Conservation (phyloP, 2,329 filamentous ascomycete species). For the Fusarium sp. region DNA sequence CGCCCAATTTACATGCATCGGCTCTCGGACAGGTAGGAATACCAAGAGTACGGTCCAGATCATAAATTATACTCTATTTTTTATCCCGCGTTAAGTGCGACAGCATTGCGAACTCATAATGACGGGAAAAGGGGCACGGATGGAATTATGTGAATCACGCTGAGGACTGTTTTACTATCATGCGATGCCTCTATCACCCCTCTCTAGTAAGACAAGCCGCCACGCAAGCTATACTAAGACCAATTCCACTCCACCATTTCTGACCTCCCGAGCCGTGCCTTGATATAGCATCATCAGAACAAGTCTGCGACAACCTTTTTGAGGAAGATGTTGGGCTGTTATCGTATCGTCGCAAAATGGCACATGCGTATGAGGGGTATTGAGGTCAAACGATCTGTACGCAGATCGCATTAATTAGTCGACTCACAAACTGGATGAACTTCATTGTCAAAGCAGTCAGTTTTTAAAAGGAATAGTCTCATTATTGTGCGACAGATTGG, state of each 20-base stretch:
- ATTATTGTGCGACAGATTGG: constrained; percentile 18
- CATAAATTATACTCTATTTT: too few species aligned
- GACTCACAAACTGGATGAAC: background rate
- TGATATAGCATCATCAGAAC: constrained; percentile 31
- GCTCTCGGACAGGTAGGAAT: background rate
- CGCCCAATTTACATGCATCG: constrained; percentile 19
- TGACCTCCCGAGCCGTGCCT: constrained; percentile 20
- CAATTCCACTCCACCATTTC: constrained; percentile 47
- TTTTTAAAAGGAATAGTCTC: constrained; percentile 9
- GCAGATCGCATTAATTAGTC: background rate
- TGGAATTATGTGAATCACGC: constrained; percentile 1
- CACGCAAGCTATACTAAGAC: constrained; percentile 49
- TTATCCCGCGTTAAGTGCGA: background rate
- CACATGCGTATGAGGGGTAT: background rate
- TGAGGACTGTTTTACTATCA: constrained; percentile 29
- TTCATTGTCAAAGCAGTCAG: constrained; percentile 2
- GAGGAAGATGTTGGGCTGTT: background rate
- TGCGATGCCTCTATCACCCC: constrained; percentile 41
- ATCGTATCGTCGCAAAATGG: background rate
- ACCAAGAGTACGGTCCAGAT: background rate
- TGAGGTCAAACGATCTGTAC: constrained; percentile 1
- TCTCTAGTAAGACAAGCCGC: constrained; percentile 36
- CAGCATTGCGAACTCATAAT: background rate
- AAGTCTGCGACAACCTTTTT: constrained; percentile 12
- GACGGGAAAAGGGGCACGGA: background rate